Evolutionary conservation across 108 stramenopile genomes (phyloP).

Genomic region (Stephanodiscus minutulus): DNA sequence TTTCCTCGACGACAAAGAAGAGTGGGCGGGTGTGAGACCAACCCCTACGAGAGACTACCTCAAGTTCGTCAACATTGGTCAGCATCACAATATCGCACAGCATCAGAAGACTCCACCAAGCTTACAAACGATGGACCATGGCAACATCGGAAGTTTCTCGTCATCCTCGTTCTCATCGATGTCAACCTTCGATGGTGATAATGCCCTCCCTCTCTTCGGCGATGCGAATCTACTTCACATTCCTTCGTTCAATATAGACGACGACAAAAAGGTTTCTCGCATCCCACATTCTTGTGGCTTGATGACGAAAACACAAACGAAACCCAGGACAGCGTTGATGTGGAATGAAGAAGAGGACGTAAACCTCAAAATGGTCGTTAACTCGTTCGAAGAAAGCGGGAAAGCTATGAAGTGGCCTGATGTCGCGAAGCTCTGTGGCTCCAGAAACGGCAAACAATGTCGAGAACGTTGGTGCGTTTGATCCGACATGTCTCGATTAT

Average conservation of each 20-base stretch:
- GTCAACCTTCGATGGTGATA: conserved; percentile 12
- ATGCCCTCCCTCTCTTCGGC: neutral
- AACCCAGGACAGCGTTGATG: neutral
- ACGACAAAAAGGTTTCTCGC: neutral
- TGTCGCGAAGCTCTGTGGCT: conserved; percentile 17
- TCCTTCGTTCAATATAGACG: neutral
- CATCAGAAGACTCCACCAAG: neutral
- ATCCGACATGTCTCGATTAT: too few species aligned
- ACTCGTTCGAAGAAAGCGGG: conserved; percentile 1
- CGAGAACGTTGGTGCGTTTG: conserved; percentile 27
- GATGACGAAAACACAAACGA: conserved; percentile 1
- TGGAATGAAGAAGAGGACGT: conserved; percentile 34
- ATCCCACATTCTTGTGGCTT: neutral
- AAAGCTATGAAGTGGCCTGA: conserved; percentile 26
- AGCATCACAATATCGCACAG: too few species aligned
- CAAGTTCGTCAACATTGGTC: neutral
- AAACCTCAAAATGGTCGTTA: conserved; percentile 7
- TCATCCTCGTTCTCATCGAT: conserved; percentile 18
- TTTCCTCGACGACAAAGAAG: conserved; percentile 13
- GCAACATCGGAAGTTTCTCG: conserved; percentile 19
- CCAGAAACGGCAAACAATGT: conserved; percentile 36
- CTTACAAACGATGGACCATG: neutral
- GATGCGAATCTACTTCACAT: conserved; percentile 1
- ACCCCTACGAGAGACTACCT: conserved; percentile 22
- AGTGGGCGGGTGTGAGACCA: conserved; percentile 14